A percentile compares a stretch with the other conserved stretches of the same genome.
These are phyloP conservation scores for Tubosaeta sp. DNA, from an alignment of 768 basidiomycete species.

Conservation along the genomic window DNA sequence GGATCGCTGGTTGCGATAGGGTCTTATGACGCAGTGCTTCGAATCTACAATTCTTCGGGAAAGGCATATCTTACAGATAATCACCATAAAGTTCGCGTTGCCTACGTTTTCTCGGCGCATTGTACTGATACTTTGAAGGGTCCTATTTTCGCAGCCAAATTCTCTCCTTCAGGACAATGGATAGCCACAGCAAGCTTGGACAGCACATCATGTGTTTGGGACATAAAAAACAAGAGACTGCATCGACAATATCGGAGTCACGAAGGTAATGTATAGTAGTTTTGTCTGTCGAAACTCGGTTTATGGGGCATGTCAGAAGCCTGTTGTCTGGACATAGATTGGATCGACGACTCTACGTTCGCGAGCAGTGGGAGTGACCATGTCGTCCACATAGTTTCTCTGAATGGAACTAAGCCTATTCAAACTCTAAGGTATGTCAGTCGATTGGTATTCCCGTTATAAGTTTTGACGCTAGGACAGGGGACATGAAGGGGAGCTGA, in stretches of 20 bases:
- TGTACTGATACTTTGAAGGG: constrained; percentile 45
- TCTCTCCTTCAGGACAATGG: constrained; percentile 71
- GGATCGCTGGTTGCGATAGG: constrained; percentile 74
- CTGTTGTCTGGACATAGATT: constrained; percentile 79
- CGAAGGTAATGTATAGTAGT: constrained; percentile 42
- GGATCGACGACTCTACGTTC: constrained; percentile 68
- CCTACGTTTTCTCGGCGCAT: background rate
- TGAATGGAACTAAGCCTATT: constrained; percentile 50
- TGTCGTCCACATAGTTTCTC: constrained; percentile 54
- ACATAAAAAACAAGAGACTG: constrained; percentile 57
- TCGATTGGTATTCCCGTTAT: background rate
- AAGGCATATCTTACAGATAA: constrained; percentile 56
- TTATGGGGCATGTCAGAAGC: constrained; percentile 37
- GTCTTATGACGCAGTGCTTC: constrained; percentile 69
- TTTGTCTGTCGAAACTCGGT: background rate
- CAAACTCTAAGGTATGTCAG: constrained; percentile 56
- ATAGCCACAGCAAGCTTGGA: constrained; percentile 76
- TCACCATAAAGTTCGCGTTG: constrained; percentile 55
- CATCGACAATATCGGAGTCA: constrained; percentile 63
- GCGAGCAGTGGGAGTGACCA: constrained; percentile 72
- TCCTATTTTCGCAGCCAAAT: constrained; percentile 74
- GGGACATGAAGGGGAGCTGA: constrained; percentile 74
- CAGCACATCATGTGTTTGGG: constrained; percentile 74
- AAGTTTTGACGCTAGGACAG: constrained; percentile 32
- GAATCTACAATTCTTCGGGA: constrained; percentile 63